These are phyloP conservation scores for Carex littledalei DNA, from an alignment of 176 grass and related monocot genomes.

Conservation along the genomic window DNA sequence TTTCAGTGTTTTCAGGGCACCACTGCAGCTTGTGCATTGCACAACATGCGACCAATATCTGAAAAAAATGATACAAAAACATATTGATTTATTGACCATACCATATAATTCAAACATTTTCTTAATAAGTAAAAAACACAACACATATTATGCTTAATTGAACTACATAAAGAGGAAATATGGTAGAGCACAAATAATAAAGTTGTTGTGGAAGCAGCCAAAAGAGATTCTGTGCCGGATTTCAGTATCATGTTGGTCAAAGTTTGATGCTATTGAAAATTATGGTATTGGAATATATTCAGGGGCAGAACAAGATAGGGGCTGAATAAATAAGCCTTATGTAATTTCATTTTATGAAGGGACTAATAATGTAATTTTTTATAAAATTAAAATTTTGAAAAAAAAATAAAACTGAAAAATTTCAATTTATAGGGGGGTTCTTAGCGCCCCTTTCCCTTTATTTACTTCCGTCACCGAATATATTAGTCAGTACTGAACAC, in stretches of 20 bases:
- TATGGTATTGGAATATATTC: background rate
- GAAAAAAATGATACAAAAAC: constrained; percentile 5
- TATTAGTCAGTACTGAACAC: background rate
- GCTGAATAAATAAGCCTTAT: too few relatives aligned
- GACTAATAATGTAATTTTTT: too few relatives aligned
- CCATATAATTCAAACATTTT: background rate
- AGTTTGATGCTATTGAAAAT: background rate
- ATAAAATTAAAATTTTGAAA: too few relatives aligned
- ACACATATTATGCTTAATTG: background rate
- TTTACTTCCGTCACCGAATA: too few relatives aligned
- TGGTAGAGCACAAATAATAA: background rate
- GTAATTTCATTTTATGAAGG: too few relatives aligned
- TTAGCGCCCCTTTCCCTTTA: too few relatives aligned
- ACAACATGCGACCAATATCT: constrained; percentile 91
- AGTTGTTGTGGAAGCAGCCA: background rate
- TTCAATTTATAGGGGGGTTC: too few relatives aligned
- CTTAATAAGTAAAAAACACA: background rate
- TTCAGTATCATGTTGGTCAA: background rate
- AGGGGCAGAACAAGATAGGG: too few relatives aligned
- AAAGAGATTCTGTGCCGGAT: background rate
- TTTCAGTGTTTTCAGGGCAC: constrained; percentile 47
- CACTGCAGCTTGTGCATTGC: constrained; percentile 67
- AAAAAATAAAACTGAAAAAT: too few relatives aligned
- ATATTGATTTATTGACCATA: background rate
- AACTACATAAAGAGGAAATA: background rate